Conservation (phyloP, 1,284 basidiomycete species). For the Rhodotorula sp. region DNA sequence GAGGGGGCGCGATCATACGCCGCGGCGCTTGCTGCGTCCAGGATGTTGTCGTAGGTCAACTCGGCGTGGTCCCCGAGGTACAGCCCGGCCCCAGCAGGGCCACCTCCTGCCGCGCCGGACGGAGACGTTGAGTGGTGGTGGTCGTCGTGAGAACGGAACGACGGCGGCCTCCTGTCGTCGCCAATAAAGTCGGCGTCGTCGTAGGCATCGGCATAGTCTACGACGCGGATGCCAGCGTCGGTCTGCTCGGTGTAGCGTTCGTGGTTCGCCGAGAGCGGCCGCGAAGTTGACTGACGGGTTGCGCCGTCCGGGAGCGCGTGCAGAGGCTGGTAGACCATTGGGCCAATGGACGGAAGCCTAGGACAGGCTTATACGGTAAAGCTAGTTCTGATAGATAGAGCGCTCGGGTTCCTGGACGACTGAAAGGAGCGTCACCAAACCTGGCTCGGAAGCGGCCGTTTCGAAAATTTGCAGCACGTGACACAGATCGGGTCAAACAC, state of each 20-base stretch:
- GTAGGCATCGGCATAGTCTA: constrained; percentile 3
- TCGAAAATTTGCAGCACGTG: not conserved
- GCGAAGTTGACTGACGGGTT: constrained; percentile 1
- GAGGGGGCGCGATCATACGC: not conserved
- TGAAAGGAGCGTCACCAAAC: no score
- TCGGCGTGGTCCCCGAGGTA: constrained; percentile 6
- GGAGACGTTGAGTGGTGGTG: not conserved
- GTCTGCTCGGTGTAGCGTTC: not conserved
- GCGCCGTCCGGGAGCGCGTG: not conserved
- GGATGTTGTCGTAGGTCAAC: not conserved
- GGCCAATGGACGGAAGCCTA: no score
- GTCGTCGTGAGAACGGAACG: constrained; percentile 12
- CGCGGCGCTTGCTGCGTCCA: not conserved
- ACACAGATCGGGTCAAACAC: not conserved
- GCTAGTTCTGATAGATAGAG: no score
- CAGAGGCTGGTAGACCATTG: constrained; percentile 4
- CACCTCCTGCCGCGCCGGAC: not conserved
- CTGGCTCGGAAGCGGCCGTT: no score
- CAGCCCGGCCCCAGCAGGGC: not conserved
- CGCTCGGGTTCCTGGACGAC: no score
- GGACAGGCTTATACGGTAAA: no score
- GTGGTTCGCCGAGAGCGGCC: not conserved
- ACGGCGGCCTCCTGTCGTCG: not conserved
- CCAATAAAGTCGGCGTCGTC: constrained; percentile 4
- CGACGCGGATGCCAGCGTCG: constrained; percentile 1